Percentiles rank a stretch among this genome's conserved stretches.
phyloP scores from a whole-genome alignment of 805 yeast species.

The Saccharomycopsis sp. region DNA sequence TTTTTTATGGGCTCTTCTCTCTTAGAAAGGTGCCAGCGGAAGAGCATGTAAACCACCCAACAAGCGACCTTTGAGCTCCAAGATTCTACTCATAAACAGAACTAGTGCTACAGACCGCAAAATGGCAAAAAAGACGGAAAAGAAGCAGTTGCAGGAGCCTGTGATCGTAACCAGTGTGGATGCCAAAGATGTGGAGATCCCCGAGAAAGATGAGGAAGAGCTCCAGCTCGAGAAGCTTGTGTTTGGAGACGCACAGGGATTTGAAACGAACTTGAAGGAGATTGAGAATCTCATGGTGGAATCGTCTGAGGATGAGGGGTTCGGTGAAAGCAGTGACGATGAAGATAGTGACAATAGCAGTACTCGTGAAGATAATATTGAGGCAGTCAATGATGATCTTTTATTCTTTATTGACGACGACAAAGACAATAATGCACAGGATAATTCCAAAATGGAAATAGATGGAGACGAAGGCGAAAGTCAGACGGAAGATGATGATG shows the following conservation, averaged over 20 bases:
- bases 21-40: background rate
- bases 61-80: too few relatives aligned
- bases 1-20: background rate
- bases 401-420: slow-evolving; percentile 51
- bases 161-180: background rate
- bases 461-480: slow-evolving; percentile 30
- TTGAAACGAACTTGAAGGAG: slow-evolving; percentile 55
- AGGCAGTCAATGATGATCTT: slow-evolving; percentile 39
- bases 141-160: background rate
- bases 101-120: background rate
- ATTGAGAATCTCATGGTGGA: slow-evolving; percentile 43
- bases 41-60: background rate
- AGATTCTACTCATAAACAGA: too few relatives aligned
- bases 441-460: slow-evolving; percentile 28
- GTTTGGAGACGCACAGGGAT: slow-evolving; percentile 81
- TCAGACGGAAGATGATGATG: slow-evolving; percentile 32
- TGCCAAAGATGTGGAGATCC: slow-evolving; percentile 27
- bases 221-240: slow-evolving; percentile 71
- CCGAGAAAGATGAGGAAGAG: slow-evolving; percentile 85
- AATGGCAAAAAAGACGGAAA: background rate
- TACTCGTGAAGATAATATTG: slow-evolving; percentile 30
- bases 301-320: slow-evolving; percentile 35
- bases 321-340: slow-evolving; percentile 38
- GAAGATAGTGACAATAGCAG: slow-evolving; percentile 29
- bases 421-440: slow-evolving; percentile 22